phyloP scores from a whole-genome alignment of 2,329 filamentous ascomycete genomes.

The Sclerotinia minor region DNA sequence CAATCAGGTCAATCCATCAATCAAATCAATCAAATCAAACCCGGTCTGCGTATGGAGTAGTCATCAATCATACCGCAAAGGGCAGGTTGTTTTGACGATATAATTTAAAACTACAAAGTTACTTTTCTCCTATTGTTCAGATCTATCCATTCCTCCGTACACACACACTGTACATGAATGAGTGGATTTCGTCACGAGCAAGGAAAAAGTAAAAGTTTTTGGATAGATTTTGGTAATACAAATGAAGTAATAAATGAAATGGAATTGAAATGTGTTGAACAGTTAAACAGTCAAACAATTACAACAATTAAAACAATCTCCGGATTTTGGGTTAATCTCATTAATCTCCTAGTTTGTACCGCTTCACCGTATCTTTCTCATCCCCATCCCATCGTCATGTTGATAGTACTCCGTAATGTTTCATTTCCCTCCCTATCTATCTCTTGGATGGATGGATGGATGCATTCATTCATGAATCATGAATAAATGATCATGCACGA shows the following conservation, averaged over 20 bases:
- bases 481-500: too few species aligned
- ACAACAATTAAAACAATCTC: constrained; percentile 4
- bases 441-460: neutral
- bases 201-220: neutral
- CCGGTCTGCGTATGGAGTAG: too few species aligned
- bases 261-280: too few species aligned
- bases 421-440: neutral
- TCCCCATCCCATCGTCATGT: neutral
- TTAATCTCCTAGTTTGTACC: neutral
- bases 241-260: neutral
- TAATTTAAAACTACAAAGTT: too few species aligned
- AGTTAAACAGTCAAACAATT: neutral
- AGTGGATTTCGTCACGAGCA: neutral
- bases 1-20: too few species aligned
- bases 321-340: constrained; percentile 4
- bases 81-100: too few species aligned
- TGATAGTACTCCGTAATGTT: too few species aligned
- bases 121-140: constrained; percentile 4
- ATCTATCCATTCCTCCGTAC: neutral
- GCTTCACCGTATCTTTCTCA: constrained; percentile 4
- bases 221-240: neutral
- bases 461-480: too few species aligned
- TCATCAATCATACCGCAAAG: too few species aligned
- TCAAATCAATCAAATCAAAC: neutral
- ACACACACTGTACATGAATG: neutral